Evolutionary conservation across 2,329 filamentous ascomycete species (phyloP).

Genomic region (Claviceps fusiformis): DNA sequence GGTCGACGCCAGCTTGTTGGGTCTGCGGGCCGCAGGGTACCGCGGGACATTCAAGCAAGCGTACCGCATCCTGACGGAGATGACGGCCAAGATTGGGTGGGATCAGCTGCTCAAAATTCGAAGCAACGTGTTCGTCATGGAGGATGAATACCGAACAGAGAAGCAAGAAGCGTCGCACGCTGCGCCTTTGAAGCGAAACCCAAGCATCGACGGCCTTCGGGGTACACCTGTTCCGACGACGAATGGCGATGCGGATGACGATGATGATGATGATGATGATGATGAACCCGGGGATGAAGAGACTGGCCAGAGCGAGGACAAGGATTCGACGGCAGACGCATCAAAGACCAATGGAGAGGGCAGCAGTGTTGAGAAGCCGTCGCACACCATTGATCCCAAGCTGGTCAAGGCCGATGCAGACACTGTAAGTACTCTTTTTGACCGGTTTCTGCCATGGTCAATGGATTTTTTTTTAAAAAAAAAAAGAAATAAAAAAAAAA

Average conservation of each 20-base stretch:
- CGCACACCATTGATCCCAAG: conserved; percentile 63
- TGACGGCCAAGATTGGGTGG: conserved; percentile 95
- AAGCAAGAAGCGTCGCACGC: conserved; percentile 46
- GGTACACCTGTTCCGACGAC: conserved; percentile 50
- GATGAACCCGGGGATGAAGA: conserved; percentile 17
- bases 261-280: too few species aligned
- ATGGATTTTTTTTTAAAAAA: neutral
- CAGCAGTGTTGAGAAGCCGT: conserved; percentile 57
- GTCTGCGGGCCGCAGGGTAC: conserved; percentile 77
- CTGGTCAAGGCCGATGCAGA: conserved; percentile 65
- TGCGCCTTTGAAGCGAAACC: conserved; percentile 46
- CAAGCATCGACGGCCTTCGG: conserved; percentile 67
- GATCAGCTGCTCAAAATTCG: conserved; percentile 88
- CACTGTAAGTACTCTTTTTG: conserved; percentile 34
- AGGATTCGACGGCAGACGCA: conserved; percentile 18
- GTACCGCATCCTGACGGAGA: conserved; percentile 85
- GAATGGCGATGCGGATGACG: conserved; percentile 26
- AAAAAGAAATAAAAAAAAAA: neutral
- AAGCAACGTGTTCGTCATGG: conserved; percentile 98
- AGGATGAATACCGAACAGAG: conserved; percentile 92
- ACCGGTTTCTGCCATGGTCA: neutral
- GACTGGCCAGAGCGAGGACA: conserved; percentile 19
- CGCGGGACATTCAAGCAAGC: conserved; percentile 93
- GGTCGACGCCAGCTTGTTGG: conserved; percentile 74
- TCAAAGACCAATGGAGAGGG: conserved; percentile 25